Evolutionary conservation across 805 yeast genomes (phyloP).

Genomic region (Lachancea fermentati): DNA sequence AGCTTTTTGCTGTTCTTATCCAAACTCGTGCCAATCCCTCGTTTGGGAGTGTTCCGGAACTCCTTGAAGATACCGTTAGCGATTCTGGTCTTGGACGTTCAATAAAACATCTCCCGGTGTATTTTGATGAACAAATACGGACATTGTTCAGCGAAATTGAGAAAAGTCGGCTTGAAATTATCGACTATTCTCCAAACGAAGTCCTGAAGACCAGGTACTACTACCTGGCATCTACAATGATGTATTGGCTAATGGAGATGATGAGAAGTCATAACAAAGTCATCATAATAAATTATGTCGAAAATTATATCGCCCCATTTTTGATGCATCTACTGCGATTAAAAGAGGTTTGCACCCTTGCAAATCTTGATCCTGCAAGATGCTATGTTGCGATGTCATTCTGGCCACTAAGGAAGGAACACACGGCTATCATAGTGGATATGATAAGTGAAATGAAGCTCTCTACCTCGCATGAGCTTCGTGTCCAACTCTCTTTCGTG

Average conservation of each 20-base stretch:
- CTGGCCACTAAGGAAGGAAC: conserved; percentile 39
- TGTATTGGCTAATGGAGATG: conserved; percentile 52
- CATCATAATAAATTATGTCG: conserved; percentile 47
- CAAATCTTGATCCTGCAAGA: conserved; percentile 49
- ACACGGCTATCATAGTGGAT: conserved; percentile 39
- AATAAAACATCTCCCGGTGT: conserved; percentile 28
- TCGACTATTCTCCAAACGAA: conserved; percentile 45
- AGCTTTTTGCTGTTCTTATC: conserved; percentile 38
- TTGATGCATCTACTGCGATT: conserved; percentile 56
- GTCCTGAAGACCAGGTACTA: conserved; percentile 55
- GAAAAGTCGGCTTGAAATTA: conserved; percentile 31
- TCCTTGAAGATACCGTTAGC: conserved; percentile 12
- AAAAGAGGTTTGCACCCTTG: conserved; percentile 76
- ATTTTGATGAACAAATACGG: conserved; percentile 36
- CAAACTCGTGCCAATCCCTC: conserved; percentile 26
- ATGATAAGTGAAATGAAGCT: conserved; percentile 36
- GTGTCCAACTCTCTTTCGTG: conserved; percentile 60
- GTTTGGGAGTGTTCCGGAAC: conserved; percentile 9
- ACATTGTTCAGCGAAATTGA: conserved; percentile 42
- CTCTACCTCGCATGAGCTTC: conserved; percentile 55
- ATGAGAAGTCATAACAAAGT: conserved; percentile 49
- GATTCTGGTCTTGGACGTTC: conserved; percentile 34
- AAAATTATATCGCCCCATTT: conserved; percentile 58
- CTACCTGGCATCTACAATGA: conserved; percentile 58
- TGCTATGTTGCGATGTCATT: conserved; percentile 43